phyloP scores from a whole-genome alignment of 139 green algal species.

The Pleodorina starrii region DNA sequence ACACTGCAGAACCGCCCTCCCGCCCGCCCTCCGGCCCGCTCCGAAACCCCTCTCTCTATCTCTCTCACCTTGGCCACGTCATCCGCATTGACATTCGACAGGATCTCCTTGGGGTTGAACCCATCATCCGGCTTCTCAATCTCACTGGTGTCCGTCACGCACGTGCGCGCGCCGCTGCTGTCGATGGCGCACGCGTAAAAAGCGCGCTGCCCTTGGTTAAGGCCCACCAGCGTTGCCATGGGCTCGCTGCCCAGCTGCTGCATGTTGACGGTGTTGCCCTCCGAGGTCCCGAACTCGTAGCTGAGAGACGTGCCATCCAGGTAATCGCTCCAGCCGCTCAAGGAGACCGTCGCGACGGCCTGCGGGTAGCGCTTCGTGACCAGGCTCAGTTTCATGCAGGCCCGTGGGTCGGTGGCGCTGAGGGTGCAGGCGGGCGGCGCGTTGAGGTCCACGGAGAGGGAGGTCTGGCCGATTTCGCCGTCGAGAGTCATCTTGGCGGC shows the following conservation, averaged over 20 bases:
- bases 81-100: not conserved
- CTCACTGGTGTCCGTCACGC: not conserved
- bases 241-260: not conserved
- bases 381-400: not conserved
- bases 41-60: no score
- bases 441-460: constrained; percentile 6
- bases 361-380: not conserved
- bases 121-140: not conserved
- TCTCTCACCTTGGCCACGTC: not conserved
- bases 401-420: not conserved
- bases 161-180: not conserved
- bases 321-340: not conserved
- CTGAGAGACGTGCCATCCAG: not conserved
- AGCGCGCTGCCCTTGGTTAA: not conserved
- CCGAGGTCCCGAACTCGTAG: constrained; percentile 13
- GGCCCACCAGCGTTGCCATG: not conserved
- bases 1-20: no score
- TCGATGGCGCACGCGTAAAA: constrained; percentile 13
- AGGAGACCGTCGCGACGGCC: not conserved
- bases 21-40: no score
- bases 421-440: constrained; percentile 2
- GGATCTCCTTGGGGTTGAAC: not conserved
- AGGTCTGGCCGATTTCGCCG: not conserved
- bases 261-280: not conserved
- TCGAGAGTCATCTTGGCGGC: not conserved